Conservation (phyloP, 805 yeast species). For the Candida krabiensis region DNA sequence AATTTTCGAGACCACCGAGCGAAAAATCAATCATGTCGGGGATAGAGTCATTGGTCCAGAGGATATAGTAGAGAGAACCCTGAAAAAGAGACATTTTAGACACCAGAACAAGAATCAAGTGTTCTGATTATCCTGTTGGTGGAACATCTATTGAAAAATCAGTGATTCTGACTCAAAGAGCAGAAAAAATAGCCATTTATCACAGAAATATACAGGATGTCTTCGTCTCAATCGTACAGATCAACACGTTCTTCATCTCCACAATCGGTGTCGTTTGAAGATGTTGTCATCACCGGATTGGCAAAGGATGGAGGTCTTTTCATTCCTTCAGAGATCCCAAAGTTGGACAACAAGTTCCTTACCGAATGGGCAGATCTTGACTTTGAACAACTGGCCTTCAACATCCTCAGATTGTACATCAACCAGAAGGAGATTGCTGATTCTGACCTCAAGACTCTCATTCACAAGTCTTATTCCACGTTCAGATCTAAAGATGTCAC, state of each 20-base stretch:
- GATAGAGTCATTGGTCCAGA: no score
- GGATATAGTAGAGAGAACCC: neutral
- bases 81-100: no score
- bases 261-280: constrained; percentile 68
- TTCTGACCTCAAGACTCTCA: constrained; percentile 61
- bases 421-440: constrained; percentile 69
- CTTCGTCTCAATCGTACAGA: constrained; percentile 61
- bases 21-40: no score
- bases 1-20: constrained; percentile 3
- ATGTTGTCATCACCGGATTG: constrained; percentile 83
- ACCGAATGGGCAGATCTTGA: constrained; percentile 69
- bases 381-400: constrained; percentile 85
- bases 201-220: no score
- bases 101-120: no score
- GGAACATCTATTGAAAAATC: no score
- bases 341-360: constrained; percentile 52
- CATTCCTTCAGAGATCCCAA: constrained; percentile 81
- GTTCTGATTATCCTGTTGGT: no score
- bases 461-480: constrained; percentile 79
- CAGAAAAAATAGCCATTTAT: no score
- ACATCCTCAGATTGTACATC: constrained; percentile 80
- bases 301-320: constrained; percentile 97
- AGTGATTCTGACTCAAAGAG: no score
- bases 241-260: constrained; percentile 67
- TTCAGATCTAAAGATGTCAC: constrained; percentile 89